phyloP scores from a whole-genome alignment of 2,329 filamentous ascomycete genomes.

The Neoscytalidium dimidiatum region DNA sequence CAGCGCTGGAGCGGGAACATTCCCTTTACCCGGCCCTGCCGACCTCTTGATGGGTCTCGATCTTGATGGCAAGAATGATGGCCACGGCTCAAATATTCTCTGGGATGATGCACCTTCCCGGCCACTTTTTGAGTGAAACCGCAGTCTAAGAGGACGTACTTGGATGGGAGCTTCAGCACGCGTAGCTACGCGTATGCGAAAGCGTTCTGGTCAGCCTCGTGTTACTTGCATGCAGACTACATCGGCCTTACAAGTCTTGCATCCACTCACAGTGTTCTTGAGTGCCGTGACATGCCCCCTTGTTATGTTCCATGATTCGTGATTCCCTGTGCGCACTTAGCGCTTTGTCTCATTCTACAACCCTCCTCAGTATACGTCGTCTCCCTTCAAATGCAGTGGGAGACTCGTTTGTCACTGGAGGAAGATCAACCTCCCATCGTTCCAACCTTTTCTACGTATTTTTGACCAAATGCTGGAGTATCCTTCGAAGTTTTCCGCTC shows the following conservation, averaged over 20 bases:
- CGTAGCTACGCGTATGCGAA: background rate
- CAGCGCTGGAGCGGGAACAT: conserved; percentile 22
- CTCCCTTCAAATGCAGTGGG: conserved; percentile 28
- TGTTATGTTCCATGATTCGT: background rate
- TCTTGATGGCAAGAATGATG: conserved; percentile 22
- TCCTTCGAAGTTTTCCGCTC: conserved; percentile 9
- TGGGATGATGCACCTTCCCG: background rate
- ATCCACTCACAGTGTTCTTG: background rate
- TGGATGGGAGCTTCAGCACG: background rate
- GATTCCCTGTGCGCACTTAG: background rate
- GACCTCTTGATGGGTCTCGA: conserved; percentile 33
- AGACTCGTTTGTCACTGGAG: conserved; percentile 38
- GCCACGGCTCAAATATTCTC: conserved; percentile 2
- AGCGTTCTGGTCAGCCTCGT: conserved; percentile 6
- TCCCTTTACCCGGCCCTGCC: conserved; percentile 35
- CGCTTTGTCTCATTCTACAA: background rate
- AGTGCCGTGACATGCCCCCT: background rate
- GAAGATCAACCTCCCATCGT: conserved; percentile 25
- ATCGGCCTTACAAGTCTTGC: conserved; percentile 7
- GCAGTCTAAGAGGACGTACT: background rate
- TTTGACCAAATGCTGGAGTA: conserved; percentile 29
- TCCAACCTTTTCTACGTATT: conserved; percentile 19
- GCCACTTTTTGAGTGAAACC: background rate
- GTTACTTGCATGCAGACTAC: conserved; percentile 3
- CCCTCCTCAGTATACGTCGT: conserved; percentile 37